Conservation (phyloP, 192 early-diverging fungal genomes). For the Rhizophagus clarus region DNA sequence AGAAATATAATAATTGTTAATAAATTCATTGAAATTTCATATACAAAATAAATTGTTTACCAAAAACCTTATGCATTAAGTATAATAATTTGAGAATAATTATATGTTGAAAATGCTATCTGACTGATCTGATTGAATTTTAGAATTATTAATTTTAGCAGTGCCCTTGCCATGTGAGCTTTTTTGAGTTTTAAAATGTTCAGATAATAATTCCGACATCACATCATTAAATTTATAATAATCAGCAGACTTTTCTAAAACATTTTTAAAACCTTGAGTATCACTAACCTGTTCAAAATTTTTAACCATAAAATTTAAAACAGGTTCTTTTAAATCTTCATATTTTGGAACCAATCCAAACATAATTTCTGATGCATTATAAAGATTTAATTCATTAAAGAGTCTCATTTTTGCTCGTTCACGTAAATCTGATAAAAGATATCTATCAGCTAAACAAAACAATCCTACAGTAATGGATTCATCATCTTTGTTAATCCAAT, state of each 20-base stretch:
- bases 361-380: constrained; percentile 1
- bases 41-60: too few species aligned
- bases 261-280: not conserved
- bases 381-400: not conserved
- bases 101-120: too few species aligned
- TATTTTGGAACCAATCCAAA: constrained; percentile 8
- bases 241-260: not conserved
- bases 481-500: not conserved
- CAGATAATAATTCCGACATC: too few species aligned
- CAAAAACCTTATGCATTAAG: too few species aligned
- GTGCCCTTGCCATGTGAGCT: too few species aligned
- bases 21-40: too few species aligned
- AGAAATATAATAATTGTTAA: too few species aligned
- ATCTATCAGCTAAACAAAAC: constrained; percentile 16
- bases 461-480: not conserved
- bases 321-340: not conserved
- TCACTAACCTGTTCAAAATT: not conserved
- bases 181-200: too few species aligned
- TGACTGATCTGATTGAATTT: too few species aligned
- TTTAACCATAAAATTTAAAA: constrained; percentile 8
- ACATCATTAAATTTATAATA: too few species aligned
- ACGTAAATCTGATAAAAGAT: constrained; percentile 2
- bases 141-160: too few species aligned
- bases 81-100: too few species aligned
- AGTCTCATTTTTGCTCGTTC: constrained; percentile 12